These are phyloP conservation scores for Ceratonia siliqua DNA, from an alignment of 306 rosid genomes.

Conservation along the genomic window DNA sequence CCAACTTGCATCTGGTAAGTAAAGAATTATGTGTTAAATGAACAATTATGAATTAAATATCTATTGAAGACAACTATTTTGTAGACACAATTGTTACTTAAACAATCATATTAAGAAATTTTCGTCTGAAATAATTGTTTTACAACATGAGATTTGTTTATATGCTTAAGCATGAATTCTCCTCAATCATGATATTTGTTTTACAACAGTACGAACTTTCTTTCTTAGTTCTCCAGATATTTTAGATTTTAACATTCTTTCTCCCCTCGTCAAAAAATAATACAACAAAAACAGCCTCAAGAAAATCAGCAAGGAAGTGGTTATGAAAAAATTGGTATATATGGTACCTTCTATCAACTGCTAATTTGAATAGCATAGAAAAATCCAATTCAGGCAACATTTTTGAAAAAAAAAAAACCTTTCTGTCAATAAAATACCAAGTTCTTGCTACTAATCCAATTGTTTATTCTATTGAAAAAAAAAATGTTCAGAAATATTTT, in stretches of 20 bases:
- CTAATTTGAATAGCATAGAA: background rate
- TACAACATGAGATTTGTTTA: too few species aligned
- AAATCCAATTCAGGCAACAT: background rate
- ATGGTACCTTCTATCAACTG: background rate
- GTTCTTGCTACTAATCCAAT: constrained; percentile 11
- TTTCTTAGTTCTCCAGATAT: background rate
- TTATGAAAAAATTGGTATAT: background rate
- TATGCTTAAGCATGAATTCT: background rate
- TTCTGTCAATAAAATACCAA: background rate
- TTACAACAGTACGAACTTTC: background rate
- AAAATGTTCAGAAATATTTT: too few species aligned
- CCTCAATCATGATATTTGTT: background rate
- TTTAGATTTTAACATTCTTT: background rate
- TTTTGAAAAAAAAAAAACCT: background rate
- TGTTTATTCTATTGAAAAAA: background rate
- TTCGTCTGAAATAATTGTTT: too few species aligned
- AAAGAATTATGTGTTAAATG: too few species aligned
- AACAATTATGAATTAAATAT: too few species aligned
- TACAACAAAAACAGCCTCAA: background rate
- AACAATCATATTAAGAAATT: too few species aligned
- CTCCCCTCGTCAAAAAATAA: background rate
- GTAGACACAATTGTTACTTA: too few species aligned
- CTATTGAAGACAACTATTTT: too few species aligned
- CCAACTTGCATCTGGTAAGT: too few species aligned
- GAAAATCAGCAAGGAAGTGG: background rate